Base-by-base conservation (phyloP, 169 alveolate species). In the Plasmodium knowlesi region DNA sequence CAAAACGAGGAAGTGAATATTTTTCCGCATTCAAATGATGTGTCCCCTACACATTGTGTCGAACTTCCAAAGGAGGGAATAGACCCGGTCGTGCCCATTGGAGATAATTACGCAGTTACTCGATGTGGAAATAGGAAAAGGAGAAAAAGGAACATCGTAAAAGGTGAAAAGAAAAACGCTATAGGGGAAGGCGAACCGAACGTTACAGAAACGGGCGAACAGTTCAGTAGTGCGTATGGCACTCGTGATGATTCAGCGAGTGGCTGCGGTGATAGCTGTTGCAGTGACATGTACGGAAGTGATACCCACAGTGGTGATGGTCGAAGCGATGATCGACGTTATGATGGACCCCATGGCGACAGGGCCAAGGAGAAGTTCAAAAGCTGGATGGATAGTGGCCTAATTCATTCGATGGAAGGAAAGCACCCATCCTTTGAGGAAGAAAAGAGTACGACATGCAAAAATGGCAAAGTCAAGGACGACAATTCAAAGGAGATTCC, bases 131-230 rank as follows among this genome's bases (percentile, higher is more conserved):
- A 67, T 67, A 28, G 76, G n/a, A 67, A 67, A 67, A 67, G 25
- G 76, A 67, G 76, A 67, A 67, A 67, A 67, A 67, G 76, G 76
- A 32, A 67, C n/a, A 67, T 67, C 76, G 0, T 28, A 67, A 67
- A 67, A 22, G 12, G 37, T 67, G 76, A 28, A 25, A 39, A n/a
- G 37, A 50, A 14, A 22, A 50, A 50, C 6, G 25, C 61, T 12
- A 14, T 50, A 12, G 61, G 61, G 61, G 61, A 50, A 12, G 61
- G 61, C 25, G n/a, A 43, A 43, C 25, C 61, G 4, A 3, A 50
- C 61, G 61, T 50, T 1, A 50, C 28, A 6, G 30, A 39, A 8
- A 67, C 76, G 10, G 41, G 76, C 9, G 76, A 67, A 22, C 12
- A 6, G 3, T 67, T 67, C 41, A 67, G 10, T 22, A 67, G 76